These are phyloP conservation scores for Dissophora ornata DNA, from an alignment of 192 early-diverging fungal species.

Conservation along the genomic window DNA sequence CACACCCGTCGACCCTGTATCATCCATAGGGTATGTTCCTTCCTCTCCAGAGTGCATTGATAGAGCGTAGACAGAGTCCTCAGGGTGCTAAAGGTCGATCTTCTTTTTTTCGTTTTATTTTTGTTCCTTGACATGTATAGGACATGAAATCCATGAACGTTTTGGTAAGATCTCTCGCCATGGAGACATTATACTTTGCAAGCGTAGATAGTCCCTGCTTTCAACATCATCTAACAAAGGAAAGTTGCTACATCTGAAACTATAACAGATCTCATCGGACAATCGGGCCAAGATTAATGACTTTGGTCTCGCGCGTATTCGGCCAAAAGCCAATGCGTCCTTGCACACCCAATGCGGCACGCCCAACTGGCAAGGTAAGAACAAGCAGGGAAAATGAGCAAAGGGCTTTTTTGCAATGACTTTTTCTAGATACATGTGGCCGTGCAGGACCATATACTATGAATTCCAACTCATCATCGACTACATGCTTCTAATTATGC, in stretches of 20 bases:
- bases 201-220: too few species aligned
- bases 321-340: constrained; percentile 73
- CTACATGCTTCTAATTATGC: background rate
- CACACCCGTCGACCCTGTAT: constrained; percentile 79
- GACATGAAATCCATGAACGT: constrained; percentile 87
- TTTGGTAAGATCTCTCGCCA: too few species aligned
- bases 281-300: constrained; percentile 84
- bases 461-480: too few species aligned
- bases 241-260: too few species aligned
- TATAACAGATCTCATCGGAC: constrained; percentile 61
- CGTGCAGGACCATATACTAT: too few species aligned
- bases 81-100: background rate
- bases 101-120: background rate
- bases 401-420: too few species aligned
- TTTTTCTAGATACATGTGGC: too few species aligned
- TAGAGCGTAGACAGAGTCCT: background rate
- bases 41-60: background rate
- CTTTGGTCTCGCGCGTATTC: constrained; percentile 84
- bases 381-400: background rate
- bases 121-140: constrained; percentile 25
- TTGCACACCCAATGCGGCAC: constrained; percentile 84
- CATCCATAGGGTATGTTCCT: constrained; percentile 74
- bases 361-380: constrained; percentile 78
- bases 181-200: too few species aligned
- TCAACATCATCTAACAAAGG: background rate